These are phyloP conservation scores for Globisporangium cystogenes DNA, from an alignment of 352 stramenopile species.

Conservation along the genomic window DNA sequence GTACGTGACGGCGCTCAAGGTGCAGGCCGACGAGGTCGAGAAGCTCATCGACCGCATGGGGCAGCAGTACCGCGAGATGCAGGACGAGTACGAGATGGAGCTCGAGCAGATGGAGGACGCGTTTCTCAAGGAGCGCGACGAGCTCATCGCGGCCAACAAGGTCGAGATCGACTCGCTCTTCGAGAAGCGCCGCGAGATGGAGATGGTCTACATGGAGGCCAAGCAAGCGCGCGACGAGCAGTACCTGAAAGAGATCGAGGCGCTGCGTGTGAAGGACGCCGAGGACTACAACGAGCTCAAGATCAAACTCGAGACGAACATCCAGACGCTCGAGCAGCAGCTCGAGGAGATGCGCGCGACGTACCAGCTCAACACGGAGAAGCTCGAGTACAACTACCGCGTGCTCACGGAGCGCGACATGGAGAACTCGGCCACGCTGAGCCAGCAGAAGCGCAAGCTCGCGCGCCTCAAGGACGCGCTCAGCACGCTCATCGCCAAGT, in stretches of 20 bases:
- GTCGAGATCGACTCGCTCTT: constrained; percentile 92
- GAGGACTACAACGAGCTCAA: constrained; percentile 96
- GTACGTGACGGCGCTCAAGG: constrained; percentile 91
- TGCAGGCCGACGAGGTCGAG: constrained; percentile 88
- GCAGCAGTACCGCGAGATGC: constrained; percentile 90
- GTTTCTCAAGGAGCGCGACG: constrained; percentile 90
- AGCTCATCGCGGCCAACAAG: constrained; percentile 87
- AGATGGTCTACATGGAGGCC: constrained; percentile 91
- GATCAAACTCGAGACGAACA: constrained; percentile 96
- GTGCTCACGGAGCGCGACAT: constrained; percentile 93
- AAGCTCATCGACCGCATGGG: constrained; percentile 87
- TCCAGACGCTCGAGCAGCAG: constrained; percentile 95
- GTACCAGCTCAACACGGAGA: constrained; percentile 96
- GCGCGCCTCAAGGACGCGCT: constrained; percentile 91
- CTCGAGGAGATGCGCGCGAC: constrained; percentile 94
- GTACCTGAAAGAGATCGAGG: constrained; percentile 90
- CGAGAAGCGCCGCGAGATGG: constrained; percentile 89
- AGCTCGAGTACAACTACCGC: constrained; percentile 96
- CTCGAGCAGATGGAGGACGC: constrained; percentile 92
- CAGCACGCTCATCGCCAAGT: constrained; percentile 85
- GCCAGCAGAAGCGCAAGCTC: constrained; percentile 92
- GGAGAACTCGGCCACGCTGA: constrained; percentile 92
- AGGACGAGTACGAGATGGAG: constrained; percentile 92
- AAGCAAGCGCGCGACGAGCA: constrained; percentile 89
- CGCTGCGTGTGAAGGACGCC: constrained; percentile 84